Evolutionary conservation across 306 rosid genomes (phyloP).

Genomic region (Luffa aegyptiaca): DNA sequence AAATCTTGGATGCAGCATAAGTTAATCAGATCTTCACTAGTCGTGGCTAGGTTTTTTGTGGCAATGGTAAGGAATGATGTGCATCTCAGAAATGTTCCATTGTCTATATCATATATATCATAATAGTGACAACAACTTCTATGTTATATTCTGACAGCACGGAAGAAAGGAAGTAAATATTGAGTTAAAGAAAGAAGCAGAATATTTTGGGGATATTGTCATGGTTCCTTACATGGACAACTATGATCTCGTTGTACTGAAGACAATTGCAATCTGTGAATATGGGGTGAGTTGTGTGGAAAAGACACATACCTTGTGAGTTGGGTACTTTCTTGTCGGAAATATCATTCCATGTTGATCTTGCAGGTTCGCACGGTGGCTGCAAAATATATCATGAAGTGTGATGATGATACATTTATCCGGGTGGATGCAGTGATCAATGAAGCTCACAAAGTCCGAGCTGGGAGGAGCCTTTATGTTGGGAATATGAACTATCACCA

Average conservation of each 20-base stretch:
- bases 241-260: conserved; percentile 91
- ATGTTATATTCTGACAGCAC: conserved; percentile 42
- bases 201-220: conserved; percentile 83
- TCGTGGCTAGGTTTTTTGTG: conserved; percentile 78
- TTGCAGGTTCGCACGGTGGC: conserved; percentile 49
- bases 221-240: conserved; percentile 91
- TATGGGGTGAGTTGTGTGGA: conserved; percentile 62
- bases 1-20: conserved; percentile 97
- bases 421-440: conserved; percentile 65
- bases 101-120: conserved; percentile 5
- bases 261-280: conserved; percentile 91
- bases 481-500: conserved; percentile 90
- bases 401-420: conserved; percentile 95
- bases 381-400: conserved; percentile 83
- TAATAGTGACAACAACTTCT: conserved; percentile 18
- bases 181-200: conserved; percentile 80
- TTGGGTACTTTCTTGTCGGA: conserved; percentile 5
- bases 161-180: conserved; percentile 75
- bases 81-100: not conserved
- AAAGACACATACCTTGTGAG: conserved; percentile 10
- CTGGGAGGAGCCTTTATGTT: conserved; percentile 55
- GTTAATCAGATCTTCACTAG: conserved; percentile 58
- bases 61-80: conserved; percentile 55
- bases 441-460: conserved; percentile 41
- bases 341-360: not conserved